Evolutionary conservation across 164 flowering plant genomes (phyloP).

Genomic region (Litsea cubeba): DNA sequence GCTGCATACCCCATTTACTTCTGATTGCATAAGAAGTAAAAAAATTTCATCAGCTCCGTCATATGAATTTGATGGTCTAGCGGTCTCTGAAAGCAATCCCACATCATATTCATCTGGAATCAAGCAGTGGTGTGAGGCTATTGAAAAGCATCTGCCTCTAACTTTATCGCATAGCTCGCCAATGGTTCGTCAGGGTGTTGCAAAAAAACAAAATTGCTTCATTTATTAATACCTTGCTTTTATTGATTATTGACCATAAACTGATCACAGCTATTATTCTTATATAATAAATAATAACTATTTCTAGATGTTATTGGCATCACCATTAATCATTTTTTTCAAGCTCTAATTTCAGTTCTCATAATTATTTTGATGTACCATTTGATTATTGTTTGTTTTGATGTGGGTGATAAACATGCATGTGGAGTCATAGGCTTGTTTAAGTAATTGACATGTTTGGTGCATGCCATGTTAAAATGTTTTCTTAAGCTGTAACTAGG

Average conservation of each 20-base stretch:
- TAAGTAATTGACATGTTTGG: no score
- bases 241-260: neutral
- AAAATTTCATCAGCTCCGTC: conserved; percentile 88
- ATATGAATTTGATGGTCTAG: conserved; percentile 32
- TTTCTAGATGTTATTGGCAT: neutral
- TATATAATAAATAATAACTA: no score
- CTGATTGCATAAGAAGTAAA: conserved; percentile 57
- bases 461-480: no score
- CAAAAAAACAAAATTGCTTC: neutral
- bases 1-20: conserved; percentile 60
- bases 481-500: neutral
- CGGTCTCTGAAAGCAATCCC: conserved; percentile 21
- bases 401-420: neutral
- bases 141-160: conserved; percentile 64
- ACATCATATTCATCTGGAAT: conserved; percentile 33
- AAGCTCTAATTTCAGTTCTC: neutral
- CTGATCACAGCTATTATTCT: no score
- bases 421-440: no score
- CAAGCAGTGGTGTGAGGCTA: conserved; percentile 67
- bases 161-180: conserved; percentile 44
- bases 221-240: neutral
- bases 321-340: no score
- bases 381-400: neutral
- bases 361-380: neutral
- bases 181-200: conserved; percentile 52